Percentiles rank a stretch among this genome's conserved stretches.
Conservation (phyloP, 192 early-diverging fungal genomes). For the Obelidium mucronatum region DNA sequence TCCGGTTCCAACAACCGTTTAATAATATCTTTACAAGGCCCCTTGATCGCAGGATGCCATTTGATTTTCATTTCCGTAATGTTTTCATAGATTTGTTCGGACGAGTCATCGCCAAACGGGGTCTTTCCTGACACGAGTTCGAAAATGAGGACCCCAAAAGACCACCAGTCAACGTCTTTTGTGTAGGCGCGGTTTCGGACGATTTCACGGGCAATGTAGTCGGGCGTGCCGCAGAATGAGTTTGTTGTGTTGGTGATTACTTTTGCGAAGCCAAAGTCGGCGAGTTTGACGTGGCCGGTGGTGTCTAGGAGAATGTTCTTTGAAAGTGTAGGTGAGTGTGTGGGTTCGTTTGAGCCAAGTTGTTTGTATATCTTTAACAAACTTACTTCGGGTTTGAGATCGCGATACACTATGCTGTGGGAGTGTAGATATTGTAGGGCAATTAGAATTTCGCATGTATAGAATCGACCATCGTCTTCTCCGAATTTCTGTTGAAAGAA, state of each 20-base stretch:
- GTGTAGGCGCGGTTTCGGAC: constrained; percentile 87
- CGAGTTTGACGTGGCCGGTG: constrained; percentile 93
- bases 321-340: background rate
- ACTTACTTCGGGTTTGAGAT: constrained; percentile 77
- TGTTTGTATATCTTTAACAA: too few relatives aligned
- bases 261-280: constrained; percentile 97
- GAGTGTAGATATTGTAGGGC: constrained; percentile 84
- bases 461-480: constrained; percentile 78
- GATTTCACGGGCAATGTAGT: constrained; percentile 95
- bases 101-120: constrained; percentile 82
- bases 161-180: constrained; percentile 99
- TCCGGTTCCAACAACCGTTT: constrained; percentile 50
- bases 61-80: constrained; percentile 55
- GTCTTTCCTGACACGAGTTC: constrained; percentile 75
- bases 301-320: constrained; percentile 94
- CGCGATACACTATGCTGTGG: constrained; percentile 78
- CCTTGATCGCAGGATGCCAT: constrained; percentile 53
- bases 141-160: constrained; percentile 92
- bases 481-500: constrained; percentile 61
- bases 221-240: constrained; percentile 98
- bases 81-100: constrained; percentile 61
- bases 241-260: constrained; percentile 88
- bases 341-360: too few relatives aligned
- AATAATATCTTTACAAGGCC: constrained; percentile 43
- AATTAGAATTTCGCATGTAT: constrained; percentile 75